These are phyloP conservation scores for Trichosporon inkin DNA, from an alignment of 1,284 basidiomycete species.

Conservation along the genomic window DNA sequence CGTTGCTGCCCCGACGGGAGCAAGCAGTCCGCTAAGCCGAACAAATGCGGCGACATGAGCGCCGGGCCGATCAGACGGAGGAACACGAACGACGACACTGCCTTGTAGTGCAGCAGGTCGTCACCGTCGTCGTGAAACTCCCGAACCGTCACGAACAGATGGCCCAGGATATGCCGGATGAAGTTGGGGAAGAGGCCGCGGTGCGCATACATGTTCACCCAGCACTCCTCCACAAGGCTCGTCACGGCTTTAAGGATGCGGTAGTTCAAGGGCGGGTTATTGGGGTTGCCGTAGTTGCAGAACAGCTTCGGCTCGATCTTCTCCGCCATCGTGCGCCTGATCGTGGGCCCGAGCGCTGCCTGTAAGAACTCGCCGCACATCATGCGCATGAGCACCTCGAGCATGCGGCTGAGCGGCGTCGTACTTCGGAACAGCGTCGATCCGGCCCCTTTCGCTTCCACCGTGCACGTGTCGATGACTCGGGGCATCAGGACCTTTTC, in stretches of 20 bases:
- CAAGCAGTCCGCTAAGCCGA: conserved; percentile 30
- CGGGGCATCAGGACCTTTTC: conserved; percentile 22
- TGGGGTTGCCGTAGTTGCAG: conserved; percentile 4
- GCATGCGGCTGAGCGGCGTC: conserved; percentile 31
- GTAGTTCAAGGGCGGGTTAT: conserved; percentile 13
- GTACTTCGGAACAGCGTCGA: conserved; percentile 34
- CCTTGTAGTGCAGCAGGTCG: conserved; percentile 30
- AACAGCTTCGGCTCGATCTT: conserved; percentile 15
- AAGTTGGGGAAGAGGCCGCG: conserved; percentile 30
- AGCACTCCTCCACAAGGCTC: conserved; percentile 25
- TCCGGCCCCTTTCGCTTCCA: conserved; percentile 20
- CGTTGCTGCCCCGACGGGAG: conserved; percentile 19
- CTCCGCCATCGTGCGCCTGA: conserved; percentile 15
- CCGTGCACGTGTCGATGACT: conserved; percentile 15
- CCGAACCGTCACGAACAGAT: conserved; percentile 28
- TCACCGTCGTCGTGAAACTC: conserved; percentile 25
- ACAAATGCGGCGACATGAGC: conserved; percentile 36
- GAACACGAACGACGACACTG: conserved; percentile 39
- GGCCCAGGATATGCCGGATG: conserved; percentile 27
- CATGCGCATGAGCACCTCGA: conserved; percentile 35
- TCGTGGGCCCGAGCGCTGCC: conserved; percentile 28
- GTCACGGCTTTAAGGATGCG: conserved; percentile 10
- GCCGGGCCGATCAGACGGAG: conserved; percentile 39
- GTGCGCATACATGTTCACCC: conserved; percentile 33
- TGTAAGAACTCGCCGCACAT: conserved; percentile 29